Evolutionary conservation across 2,329 filamentous ascomycete genomes (phyloP).

Genomic region (Fusarium palustre): DNA sequence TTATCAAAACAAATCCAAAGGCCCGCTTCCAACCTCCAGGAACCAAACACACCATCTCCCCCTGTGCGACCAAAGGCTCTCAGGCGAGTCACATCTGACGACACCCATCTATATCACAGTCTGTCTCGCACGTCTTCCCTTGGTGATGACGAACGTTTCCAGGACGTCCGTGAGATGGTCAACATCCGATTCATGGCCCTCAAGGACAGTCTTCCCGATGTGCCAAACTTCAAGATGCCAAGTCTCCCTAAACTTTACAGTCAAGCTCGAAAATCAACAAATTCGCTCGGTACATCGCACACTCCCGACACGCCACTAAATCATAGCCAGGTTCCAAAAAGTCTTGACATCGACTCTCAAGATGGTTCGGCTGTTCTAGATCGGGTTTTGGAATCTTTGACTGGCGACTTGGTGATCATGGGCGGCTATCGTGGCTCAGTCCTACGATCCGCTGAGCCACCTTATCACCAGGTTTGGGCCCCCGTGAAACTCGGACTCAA

Average conservation of each 20-base stretch:
- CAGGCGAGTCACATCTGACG: conserved; percentile 64
- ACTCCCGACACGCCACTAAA: conserved; percentile 43
- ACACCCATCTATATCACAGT: conserved; percentile 80
- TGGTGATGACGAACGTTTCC: conserved; percentile 84
- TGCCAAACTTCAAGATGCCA: conserved; percentile 79
- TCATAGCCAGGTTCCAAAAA: conserved; percentile 44
- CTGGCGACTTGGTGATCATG: conserved; percentile 87
- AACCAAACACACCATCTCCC: conserved; percentile 9
- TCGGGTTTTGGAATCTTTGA: conserved; percentile 72
- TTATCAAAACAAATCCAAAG: conserved; percentile 21
- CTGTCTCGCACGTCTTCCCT: conserved; percentile 84
- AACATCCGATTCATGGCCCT: conserved; percentile 93
- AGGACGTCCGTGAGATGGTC: conserved; percentile 83
- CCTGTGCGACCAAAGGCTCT: conserved; percentile 45
- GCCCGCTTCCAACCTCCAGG: conserved; percentile 8
- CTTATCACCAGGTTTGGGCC: conserved; percentile 91
- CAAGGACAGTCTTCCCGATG: conserved; percentile 85
- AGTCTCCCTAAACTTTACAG: conserved; percentile 66
- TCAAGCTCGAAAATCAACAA: conserved; percentile 47
- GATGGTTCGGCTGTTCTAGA: conserved; percentile 58
- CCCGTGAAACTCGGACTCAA: conserved; percentile 94
- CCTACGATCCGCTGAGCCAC: conserved; percentile 83
- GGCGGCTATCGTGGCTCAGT: conserved; percentile 93
- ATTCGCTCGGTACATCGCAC: conserved; percentile 50
- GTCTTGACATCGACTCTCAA: conserved; percentile 28